Conservation (phyloP, 352 stramenopile genomes). For the Thraustochytrium sp. region DNA sequence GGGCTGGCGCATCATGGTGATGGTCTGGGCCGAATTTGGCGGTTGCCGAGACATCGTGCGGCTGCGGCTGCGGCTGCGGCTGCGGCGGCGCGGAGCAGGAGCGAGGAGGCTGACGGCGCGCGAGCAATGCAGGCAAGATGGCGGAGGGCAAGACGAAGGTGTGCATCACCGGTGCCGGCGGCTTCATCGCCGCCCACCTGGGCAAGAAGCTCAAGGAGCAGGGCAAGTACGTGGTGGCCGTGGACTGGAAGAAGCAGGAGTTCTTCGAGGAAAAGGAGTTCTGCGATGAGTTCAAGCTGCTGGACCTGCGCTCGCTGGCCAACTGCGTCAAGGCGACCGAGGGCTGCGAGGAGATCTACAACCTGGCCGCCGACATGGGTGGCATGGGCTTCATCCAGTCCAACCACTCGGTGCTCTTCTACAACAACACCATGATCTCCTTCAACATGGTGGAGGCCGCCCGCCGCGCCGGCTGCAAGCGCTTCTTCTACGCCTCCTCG, state of each 20-base stretch:
- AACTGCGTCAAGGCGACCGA: conserved; percentile 66
- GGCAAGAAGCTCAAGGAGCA: conserved; percentile 60
- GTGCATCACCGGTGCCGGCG: conserved; percentile 68
- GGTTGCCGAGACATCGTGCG: too few relatives aligned
- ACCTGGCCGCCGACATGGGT: conserved; percentile 80
- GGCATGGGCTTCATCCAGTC: conserved; percentile 84
- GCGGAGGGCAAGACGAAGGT: conserved; percentile 61
- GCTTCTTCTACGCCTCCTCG: conserved; percentile 76
- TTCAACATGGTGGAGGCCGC: conserved; percentile 80
- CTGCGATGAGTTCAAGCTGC: conserved; percentile 76
- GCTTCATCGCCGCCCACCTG: conserved; percentile 76
- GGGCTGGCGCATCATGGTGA: too few relatives aligned
- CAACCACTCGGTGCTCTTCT: conserved; percentile 77
- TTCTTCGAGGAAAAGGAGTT: conserved; percentile 77
- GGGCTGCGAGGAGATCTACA: conserved; percentile 76
- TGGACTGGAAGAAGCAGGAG: conserved; percentile 77
- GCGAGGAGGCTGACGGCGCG: too few relatives aligned
- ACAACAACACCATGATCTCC: conserved; percentile 82
- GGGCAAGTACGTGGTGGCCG: conserved; percentile 64
- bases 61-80: too few relatives aligned
- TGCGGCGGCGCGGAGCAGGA: too few relatives aligned
- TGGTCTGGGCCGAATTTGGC: too few relatives aligned
- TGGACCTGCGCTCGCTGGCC: conserved; percentile 69
- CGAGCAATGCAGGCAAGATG: conserved; percentile 41
- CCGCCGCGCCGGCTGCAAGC: conserved; percentile 59